These are phyloP conservation scores for Apophysomyces trapeziformis DNA, from an alignment of 371 early-diverging fungal species.

Conservation along the genomic window DNA sequence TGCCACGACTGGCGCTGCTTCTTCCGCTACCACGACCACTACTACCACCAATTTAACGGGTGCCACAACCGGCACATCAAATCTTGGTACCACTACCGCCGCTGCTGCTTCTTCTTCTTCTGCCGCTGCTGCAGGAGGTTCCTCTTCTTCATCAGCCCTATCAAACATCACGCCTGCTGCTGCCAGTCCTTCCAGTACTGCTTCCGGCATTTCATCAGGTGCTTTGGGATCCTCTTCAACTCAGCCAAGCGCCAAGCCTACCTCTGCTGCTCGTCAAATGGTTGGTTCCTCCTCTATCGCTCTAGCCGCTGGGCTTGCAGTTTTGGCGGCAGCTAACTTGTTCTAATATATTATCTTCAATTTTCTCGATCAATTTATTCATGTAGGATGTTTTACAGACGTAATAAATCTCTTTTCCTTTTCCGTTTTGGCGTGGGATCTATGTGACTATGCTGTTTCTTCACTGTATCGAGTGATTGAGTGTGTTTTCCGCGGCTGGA, in stretches of 20 bases:
- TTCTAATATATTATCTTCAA: neutral
- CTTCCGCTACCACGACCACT: neutral
- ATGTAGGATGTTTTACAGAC: neutral
- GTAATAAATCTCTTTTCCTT: no score
- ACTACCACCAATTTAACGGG: neutral
- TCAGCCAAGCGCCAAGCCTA: neutral
- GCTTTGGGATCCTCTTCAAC: neutral
- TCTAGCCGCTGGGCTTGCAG: neutral
- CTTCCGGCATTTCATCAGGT: neutral
- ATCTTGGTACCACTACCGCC: neutral
- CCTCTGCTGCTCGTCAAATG: constrained; percentile 2
- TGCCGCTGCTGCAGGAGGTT: neutral
- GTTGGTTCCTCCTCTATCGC: neutral
- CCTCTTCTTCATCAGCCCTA: no score
- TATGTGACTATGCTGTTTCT: neutral
- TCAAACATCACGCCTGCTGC: neutral
- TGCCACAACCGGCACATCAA: neutral
- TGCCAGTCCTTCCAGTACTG: neutral
- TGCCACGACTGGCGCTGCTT: neutral
- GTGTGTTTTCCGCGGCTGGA: constrained; percentile 44
- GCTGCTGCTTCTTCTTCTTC: constrained; percentile 1
- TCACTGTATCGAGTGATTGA: constrained; percentile 48
- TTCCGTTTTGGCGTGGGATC: no score
- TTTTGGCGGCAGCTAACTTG: neutral
- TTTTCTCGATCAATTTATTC: neutral